Evolutionary conservation across 2,329 filamentous ascomycete species (phyloP), one percentile per base, ranked within the genome.

Genomic region (Didymella keratinophila): DNA sequence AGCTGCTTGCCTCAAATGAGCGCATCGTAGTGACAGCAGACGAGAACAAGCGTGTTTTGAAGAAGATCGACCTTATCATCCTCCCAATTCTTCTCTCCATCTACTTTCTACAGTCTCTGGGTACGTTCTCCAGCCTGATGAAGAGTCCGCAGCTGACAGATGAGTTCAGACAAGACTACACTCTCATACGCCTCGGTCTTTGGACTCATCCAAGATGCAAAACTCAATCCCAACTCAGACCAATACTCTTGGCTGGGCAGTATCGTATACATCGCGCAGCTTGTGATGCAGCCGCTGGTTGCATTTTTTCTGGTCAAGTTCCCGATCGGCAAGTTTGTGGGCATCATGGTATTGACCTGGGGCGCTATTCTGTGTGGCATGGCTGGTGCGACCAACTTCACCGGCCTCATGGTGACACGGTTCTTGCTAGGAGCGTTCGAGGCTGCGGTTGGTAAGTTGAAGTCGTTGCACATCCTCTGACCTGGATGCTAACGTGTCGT

Each of bases 381-480:
- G 64, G 84, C 88, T 1, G 85, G 84, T 1, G 86, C 84, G 62
- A 78, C 78, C 43, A 86, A 83, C 70, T 91, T 90, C 65, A 75
- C 77, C 0, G 83, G 85, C 1, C 79, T 91, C 1, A 80, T 89
- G n/a, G 76, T 80, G 0, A 84, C 89, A 2, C 83, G 89, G 5
- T 89, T 86, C 0, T 75, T 91, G 9, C 81, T 91, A 4, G 89
- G 89, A 49, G 83, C 89, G 49, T 90, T 90, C 66, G 89, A 91
- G 73, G 84, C 88, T 0, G 84, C 84, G 45, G 77, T 81, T 32
- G 71, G 70, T 70, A 60, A 62, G 71, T 62, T 3, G 5, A 2
- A 11, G 10, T 16, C n/a, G 10, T 28, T 23, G n/a, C 14, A 37
- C 11, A 7, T 20, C 36, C 18, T 21, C 18, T 39, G 6, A 14